Percentiles rank a stretch among this genome's conserved stretches.
Conservation (phyloP, 331 rosid genomes). For the Telfairia occidentalis region DNA sequence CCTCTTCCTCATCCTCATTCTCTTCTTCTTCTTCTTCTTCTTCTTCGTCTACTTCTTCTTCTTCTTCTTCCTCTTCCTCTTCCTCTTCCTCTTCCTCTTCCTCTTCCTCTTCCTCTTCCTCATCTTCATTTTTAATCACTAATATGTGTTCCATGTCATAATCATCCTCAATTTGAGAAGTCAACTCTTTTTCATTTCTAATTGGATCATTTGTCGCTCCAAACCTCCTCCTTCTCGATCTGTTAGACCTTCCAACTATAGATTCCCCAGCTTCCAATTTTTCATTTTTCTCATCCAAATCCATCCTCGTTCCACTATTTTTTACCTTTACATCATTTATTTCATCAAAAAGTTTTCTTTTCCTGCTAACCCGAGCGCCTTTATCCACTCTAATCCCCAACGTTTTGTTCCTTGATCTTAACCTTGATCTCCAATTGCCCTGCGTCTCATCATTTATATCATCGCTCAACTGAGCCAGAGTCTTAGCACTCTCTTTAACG, state of each 20-base stretch:
- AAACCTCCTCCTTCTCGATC: slow-evolving; percentile 50
- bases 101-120: not conserved
- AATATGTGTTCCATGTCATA: not conserved
- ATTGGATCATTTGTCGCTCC: slow-evolving; percentile 32
- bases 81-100: not conserved
- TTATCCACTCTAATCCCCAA: slow-evolving; percentile 30
- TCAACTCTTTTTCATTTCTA: slow-evolving; percentile 22
- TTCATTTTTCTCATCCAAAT: slow-evolving; percentile 26
- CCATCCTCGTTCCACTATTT: slow-evolving; percentile 16
- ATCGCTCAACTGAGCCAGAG: slow-evolving; percentile 15
- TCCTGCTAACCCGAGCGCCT: slow-evolving; percentile 25
- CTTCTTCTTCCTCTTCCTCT: not conserved
- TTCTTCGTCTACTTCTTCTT: not conserved
- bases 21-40: not conserved
- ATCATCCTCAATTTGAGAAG: slow-evolving; percentile 20
- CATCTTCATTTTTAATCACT: not conserved
- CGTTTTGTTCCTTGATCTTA: slow-evolving; percentile 43
- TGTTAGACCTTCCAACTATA: slow-evolving; percentile 41
- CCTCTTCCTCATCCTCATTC: not conserved
- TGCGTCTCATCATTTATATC: slow-evolving; percentile 23
- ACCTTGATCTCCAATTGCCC: slow-evolving; percentile 48
- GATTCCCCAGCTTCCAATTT: slow-evolving; percentile 36
- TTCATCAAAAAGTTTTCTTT: slow-evolving; percentile 47
- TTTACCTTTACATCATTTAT: slow-evolving; percentile 16
- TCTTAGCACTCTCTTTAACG: slow-evolving; percentile 22